Evolutionary conservation across 768 basidiomycete species (phyloP).

Genomic region (Roridomyces roridus): DNA sequence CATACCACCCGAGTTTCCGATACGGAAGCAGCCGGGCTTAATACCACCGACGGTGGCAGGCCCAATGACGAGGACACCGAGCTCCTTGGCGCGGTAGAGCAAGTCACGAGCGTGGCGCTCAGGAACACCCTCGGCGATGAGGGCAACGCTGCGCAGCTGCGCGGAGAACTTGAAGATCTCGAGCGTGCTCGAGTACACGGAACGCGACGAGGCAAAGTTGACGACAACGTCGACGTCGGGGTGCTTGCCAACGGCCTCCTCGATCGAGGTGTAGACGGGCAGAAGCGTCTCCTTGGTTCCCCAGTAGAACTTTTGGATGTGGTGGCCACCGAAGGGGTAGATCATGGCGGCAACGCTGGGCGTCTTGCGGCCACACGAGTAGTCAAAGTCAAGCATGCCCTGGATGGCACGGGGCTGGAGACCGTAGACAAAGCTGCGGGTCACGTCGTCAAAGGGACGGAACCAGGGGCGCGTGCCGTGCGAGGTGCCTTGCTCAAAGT

Average conservation of each 20-base stretch:
- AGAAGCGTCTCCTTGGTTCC: slow-evolving; percentile 98
- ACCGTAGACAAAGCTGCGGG: slow-evolving; percentile 98
- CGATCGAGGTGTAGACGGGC: slow-evolving; percentile 93
- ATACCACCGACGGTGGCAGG: slow-evolving; percentile 99
- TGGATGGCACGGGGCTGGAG: slow-evolving; percentile 99
- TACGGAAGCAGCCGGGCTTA: slow-evolving; percentile 99
- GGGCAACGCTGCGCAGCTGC: slow-evolving; percentile 71
- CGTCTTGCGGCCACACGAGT: slow-evolving; percentile 89
- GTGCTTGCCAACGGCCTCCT: slow-evolving; percentile 93
- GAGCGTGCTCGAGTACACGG: slow-evolving; percentile 93
- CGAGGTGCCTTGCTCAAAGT: slow-evolving; percentile 66
- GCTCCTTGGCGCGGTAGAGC: slow-evolving; percentile 84
- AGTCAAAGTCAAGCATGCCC: slow-evolving; percentile 97
- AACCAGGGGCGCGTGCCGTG: slow-evolving; percentile 70
- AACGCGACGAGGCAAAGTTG: slow-evolving; percentile 95
- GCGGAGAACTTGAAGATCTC: slow-evolving; percentile 75
- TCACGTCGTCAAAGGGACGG: slow-evolving; percentile 90
- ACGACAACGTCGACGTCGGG: slow-evolving; percentile 96
- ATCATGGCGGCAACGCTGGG: slow-evolving; percentile 99
- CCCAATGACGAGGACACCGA: slow-evolving; percentile 88
- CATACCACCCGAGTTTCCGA: slow-evolving; percentile 99
- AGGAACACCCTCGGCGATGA: slow-evolving; percentile 99
- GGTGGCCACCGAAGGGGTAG: slow-evolving; percentile 99
- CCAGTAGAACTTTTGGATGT: slow-evolving; percentile 99
- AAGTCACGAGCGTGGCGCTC: slow-evolving; percentile 98